Conservation (phyloP, 2,329 filamentous ascomycete genomes). For the Colletotrichum chlorophyti region DNA sequence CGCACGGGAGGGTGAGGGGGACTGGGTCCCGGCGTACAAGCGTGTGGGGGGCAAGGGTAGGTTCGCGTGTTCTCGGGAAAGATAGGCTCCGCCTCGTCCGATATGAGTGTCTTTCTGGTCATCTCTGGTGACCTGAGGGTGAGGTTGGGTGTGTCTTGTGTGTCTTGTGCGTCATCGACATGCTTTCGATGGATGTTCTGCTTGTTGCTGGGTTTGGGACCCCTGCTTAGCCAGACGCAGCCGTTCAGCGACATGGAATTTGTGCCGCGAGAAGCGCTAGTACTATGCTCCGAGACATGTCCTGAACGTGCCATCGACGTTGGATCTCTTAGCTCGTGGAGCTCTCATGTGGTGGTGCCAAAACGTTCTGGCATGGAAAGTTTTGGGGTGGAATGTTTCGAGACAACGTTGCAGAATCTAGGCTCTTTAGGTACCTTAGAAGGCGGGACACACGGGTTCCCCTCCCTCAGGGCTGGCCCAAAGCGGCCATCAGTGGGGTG, state of each 20-base stretch:
- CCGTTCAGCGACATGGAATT: too few relatives aligned
- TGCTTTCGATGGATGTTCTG: too few relatives aligned
- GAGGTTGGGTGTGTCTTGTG: background rate
- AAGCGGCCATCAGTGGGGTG: background rate
- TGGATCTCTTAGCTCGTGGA: too few relatives aligned
- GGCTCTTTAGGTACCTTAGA: background rate
- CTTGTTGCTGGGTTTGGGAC: background rate
- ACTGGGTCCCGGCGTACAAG: background rate
- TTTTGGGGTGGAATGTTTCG: background rate
- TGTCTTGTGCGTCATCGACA: background rate
- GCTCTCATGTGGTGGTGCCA: background rate
- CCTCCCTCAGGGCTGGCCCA: background rate
- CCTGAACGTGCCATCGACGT: too few relatives aligned
- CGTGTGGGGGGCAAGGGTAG: constrained; percentile 17
- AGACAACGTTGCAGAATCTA: background rate
- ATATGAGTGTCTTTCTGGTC: background rate
- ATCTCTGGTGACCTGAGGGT: background rate
- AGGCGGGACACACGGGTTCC: background rate
- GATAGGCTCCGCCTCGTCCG: constrained; percentile 2
- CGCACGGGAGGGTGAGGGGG: background rate
- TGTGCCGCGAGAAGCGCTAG: too few relatives aligned
- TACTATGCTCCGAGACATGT: too few relatives aligned
- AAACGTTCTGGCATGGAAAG: too few relatives aligned
- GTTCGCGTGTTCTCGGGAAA: background rate
- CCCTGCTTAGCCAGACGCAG: too few relatives aligned